These are phyloP conservation scores for Dimargaris xerosporica DNA, from an alignment of 192 early-diverging fungal genomes.

Conservation along the genomic window DNA sequence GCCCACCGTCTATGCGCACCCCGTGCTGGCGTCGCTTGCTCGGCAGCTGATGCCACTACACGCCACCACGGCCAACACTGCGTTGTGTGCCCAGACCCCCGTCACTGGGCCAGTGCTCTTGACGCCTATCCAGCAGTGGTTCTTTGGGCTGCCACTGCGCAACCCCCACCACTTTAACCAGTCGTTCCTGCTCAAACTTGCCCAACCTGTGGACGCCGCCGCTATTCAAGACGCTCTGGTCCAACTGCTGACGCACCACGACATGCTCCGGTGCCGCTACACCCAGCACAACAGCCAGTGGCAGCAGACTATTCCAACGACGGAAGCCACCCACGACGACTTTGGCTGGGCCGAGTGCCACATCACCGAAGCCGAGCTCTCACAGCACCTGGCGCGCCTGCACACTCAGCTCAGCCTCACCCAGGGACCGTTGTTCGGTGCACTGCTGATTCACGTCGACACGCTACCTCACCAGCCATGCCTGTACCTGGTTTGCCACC, in stretches of 20 bases:
- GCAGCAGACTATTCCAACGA: background rate
- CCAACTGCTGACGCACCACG: background rate
- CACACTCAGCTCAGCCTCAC: background rate
- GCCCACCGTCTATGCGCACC: background rate
- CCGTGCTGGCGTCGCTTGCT: background rate
- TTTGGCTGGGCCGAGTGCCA: background rate
- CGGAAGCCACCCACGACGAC: background rate
- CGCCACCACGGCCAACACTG: background rate
- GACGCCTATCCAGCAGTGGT: constrained; percentile 11
- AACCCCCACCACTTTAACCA: constrained; percentile 8
- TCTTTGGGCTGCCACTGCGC: background rate
- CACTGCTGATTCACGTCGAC: background rate
- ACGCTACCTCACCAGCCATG: constrained; percentile 8
- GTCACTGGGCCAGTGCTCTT: background rate
- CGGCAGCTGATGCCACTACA: too few relatives aligned
- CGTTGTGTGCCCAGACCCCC: background rate
- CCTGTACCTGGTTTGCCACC: constrained; percentile 16
- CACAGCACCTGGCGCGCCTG: background rate
- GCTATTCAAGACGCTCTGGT: background rate
- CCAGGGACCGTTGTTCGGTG: background rate
- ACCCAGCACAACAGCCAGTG: background rate
- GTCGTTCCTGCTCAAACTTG: background rate
- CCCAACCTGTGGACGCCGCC: background rate
- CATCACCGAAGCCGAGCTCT: background rate
- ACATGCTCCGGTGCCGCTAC: constrained; percentile 1